Evolutionary conservation across 441 rosid species (phyloP).

Genomic region (Jatropha multifida): DNA sequence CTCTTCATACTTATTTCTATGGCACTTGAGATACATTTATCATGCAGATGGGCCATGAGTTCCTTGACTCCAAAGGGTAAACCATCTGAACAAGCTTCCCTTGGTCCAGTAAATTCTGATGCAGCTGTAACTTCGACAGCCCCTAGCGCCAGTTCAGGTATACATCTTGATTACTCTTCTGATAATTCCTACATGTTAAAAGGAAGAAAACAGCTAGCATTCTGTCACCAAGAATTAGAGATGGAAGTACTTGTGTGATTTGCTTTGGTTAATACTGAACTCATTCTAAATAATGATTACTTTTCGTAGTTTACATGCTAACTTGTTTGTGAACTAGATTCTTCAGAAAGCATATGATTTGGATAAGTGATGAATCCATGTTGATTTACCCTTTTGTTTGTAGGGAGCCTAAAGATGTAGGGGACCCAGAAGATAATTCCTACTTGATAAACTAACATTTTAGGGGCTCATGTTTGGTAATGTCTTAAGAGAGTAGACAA

Average conservation of each 20-base stretch:
- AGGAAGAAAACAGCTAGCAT: background rate
- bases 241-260: background rate
- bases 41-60: slow-evolving; percentile 97
- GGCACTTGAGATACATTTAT: slow-evolving; percentile 9
- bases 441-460: background rate
- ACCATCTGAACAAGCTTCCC: slow-evolving; percentile 77
- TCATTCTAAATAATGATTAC: background rate
- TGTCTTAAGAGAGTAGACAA: background rate
- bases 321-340: background rate
- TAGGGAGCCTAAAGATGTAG: background rate
- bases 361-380: background rate
- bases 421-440: background rate
- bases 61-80: slow-evolving; percentile 96
- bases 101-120: slow-evolving; percentile 58
- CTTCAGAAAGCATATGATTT: background rate
- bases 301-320: background rate
- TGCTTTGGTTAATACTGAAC: background rate
- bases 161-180: slow-evolving; percentile 22
- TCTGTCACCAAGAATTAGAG: background rate
- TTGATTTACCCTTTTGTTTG: background rate
- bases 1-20: slow-evolving; percentile 6
- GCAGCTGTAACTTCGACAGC: slow-evolving; percentile 44
- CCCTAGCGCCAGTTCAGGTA: slow-evolving; percentile 73
- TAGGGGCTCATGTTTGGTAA: background rate
- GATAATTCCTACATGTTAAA: background rate